Conservation (phyloP, 768 basidiomycete genomes). For the Calocybe gangraenosa region DNA sequence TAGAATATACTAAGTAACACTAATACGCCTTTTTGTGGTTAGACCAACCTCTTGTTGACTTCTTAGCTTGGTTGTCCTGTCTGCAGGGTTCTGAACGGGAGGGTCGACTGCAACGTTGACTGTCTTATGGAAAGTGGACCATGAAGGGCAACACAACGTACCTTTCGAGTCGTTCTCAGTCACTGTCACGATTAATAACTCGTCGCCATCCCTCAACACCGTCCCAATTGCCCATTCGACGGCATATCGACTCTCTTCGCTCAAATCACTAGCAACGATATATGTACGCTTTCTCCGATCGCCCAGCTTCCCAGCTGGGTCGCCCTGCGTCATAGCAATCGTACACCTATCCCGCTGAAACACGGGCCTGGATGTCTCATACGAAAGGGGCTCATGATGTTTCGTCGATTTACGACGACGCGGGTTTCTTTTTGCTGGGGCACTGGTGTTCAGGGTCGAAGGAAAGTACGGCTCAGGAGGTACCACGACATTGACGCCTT, state of each 20-base stretch:
- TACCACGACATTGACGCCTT: conserved; percentile 87
- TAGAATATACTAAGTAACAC: conserved; percentile 24
- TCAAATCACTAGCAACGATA: conserved; percentile 90
- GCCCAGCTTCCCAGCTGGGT: conserved; percentile 56
- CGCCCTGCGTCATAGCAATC: conserved; percentile 83
- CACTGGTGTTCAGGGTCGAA: conserved; percentile 53
- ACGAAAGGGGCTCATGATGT: conserved; percentile 58
- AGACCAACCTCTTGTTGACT: conserved; percentile 84
- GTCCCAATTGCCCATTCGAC: conserved; percentile 99
- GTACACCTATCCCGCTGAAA: conserved; percentile 94
- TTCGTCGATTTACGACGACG: conserved; percentile 60
- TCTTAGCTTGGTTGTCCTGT: conserved; percentile 74
- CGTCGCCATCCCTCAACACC: conserved; percentile 91
- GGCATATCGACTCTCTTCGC: conserved; percentile 91
- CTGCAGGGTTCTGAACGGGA: conserved; percentile 62
- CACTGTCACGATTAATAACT: conserved; percentile 86
- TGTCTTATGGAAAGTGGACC: conserved; percentile 2
- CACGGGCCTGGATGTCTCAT: conserved; percentile 69
- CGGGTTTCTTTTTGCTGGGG: conserved; percentile 38
- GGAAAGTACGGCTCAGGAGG: conserved; percentile 84
- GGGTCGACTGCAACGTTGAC: conserved; percentile 53
- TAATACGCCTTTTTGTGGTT: neutral
- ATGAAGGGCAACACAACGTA: conserved; percentile 27
- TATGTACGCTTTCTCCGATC: conserved; percentile 64
- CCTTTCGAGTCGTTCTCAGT: conserved; percentile 91